These are phyloP conservation scores for Yamadazyma conglobata DNA, from an alignment of 1,139 yeast species.

Conservation along the genomic window DNA sequence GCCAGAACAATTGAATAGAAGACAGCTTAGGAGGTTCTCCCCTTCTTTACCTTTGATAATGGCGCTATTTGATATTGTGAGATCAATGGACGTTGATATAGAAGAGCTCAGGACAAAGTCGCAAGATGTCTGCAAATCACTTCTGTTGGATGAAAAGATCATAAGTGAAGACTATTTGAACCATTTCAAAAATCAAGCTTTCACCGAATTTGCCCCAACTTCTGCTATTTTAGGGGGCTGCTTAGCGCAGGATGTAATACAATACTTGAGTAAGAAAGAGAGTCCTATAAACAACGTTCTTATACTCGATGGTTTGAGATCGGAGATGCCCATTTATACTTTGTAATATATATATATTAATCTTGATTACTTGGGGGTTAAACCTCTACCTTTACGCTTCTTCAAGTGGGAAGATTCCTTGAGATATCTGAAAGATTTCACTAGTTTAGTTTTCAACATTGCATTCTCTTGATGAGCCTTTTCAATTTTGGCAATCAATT, in stretches of 20 bases:
- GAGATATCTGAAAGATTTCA: slow-evolving; percentile 35
- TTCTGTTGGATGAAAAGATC: slow-evolving; percentile 38
- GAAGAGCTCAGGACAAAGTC: slow-evolving; percentile 27
- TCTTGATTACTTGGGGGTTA: slow-evolving; percentile 26
- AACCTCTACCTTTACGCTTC: slow-evolving; percentile 42
- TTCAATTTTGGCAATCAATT: slow-evolving; percentile 21
- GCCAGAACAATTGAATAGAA: slow-evolving; percentile 42
- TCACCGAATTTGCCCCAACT: slow-evolving; percentile 76
- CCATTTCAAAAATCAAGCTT: slow-evolving; percentile 47
- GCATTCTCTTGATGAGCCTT: slow-evolving; percentile 23
- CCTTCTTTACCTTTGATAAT: slow-evolving; percentile 62
- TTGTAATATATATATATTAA: slow-evolving; percentile 22
- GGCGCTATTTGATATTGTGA: slow-evolving; percentile 45
- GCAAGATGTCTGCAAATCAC: slow-evolving; percentile 21
- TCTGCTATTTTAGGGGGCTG: slow-evolving; percentile 91
- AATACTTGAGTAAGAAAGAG: slow-evolving; percentile 71
- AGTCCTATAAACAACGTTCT: slow-evolving; percentile 80
- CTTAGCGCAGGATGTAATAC: slow-evolving; percentile 86
- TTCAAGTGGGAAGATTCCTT: slow-evolving; percentile 42
- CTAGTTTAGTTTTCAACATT: slow-evolving; percentile 27
- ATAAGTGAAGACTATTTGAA: slow-evolving; percentile 36
- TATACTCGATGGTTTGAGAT: slow-evolving; percentile 65
- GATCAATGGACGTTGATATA: slow-evolving; percentile 29
- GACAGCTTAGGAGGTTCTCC: slow-evolving; percentile 58
- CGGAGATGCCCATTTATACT: slow-evolving; percentile 74